These are phyloP conservation scores for Coleophoma crateriformis DNA, from an alignment of 2,329 filamentous ascomycete genomes.

Conservation along the genomic window DNA sequence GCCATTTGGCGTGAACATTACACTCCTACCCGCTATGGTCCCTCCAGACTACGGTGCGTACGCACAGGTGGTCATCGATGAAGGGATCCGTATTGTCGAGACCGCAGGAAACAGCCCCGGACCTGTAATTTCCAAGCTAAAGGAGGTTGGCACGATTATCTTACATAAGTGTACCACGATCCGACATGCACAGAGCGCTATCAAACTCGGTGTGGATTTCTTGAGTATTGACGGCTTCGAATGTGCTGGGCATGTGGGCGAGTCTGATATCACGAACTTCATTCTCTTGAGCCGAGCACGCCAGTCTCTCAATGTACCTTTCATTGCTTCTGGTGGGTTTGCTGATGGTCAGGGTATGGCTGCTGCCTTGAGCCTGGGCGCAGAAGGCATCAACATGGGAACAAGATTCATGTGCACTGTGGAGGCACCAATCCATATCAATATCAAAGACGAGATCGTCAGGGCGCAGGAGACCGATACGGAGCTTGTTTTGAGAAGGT, in stretches of 20 bases:
- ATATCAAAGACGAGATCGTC: slow-evolving; percentile 93
- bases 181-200: slow-evolving; percentile 81
- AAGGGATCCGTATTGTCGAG: slow-evolving; percentile 87
- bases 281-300: slow-evolving; percentile 81
- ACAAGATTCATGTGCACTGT: slow-evolving; percentile 96
- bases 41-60: slow-evolving; percentile 92
- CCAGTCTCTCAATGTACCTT: slow-evolving; percentile 78
- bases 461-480: slow-evolving; percentile 87
- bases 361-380: slow-evolving; percentile 82
- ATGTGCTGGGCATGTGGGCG: slow-evolving; percentile 85
- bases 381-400: slow-evolving; percentile 97
- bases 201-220: slow-evolving; percentile 95
- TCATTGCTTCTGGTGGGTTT: slow-evolving; percentile 94
- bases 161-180: slow-evolving; percentile 98
- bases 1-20: slow-evolving; percentile 92
- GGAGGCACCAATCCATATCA: slow-evolving; percentile 85
- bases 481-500: slow-evolving; percentile 77
- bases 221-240: slow-evolving; percentile 96
- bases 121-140: slow-evolving; percentile 84
- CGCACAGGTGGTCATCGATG: slow-evolving; percentile 87
- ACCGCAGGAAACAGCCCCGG: slow-evolving; percentile 88
- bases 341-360: slow-evolving; percentile 91
- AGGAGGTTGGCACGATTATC: slow-evolving; percentile 71
- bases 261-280: slow-evolving; percentile 85
- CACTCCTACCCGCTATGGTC: slow-evolving; percentile 81